Base-by-base conservation (phyloP, 2,329 filamentous ascomycete genomes). In the Didymella keratinophila region DNA sequence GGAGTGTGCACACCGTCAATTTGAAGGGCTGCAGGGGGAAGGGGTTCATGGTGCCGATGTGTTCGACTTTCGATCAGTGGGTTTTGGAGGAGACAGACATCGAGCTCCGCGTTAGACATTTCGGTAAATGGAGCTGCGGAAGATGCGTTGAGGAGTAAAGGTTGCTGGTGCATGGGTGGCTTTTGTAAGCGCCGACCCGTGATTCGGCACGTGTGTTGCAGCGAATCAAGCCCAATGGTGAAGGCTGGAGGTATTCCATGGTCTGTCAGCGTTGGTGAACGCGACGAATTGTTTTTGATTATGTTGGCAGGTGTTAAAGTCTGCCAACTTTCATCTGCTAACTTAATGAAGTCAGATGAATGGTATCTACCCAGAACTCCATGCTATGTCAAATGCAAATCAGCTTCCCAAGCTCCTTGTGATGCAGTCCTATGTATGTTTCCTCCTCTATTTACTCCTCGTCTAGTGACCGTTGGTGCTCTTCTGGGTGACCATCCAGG, bases 401-500 rank as follows among this genome's bases (percentile, higher is more conserved):
- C 18, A 18, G 7, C 43, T 30, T 14, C 45, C 11, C 10, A n/a
- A n/a, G 27, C n/a, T 23, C 32, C 41, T 1, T 44, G n/a, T 20
- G 16, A 44, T 58, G 23, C 23, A 49, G 11, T 4, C 8, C 14
- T 18, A 16, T 28, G 2, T 44, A 45, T 2, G 1, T n/a, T 5
- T 7, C n/a, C 25, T 21, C 8, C 11, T 25, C 27, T 23, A 30
- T 41, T n/a, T 20, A 16, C 32, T 30, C 9, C 16, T n/a, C 12
- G 25, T 51, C 52, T 60, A 60, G 23, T 56, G 42, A 14, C 52
- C 36, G 18, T 60, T 41, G 28, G 41, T 46, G 20, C 66, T 65
- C 46, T 56, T 56, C 62, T 68, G 62, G n/a, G 65, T 68, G 1
- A 98, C 87, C 86, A 99, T 87, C 89, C 92, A 99, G 41, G 89